Conservation (phyloP, 495 filamentous ascomycete genomes). For the Schizothecium vesticola region DNA sequence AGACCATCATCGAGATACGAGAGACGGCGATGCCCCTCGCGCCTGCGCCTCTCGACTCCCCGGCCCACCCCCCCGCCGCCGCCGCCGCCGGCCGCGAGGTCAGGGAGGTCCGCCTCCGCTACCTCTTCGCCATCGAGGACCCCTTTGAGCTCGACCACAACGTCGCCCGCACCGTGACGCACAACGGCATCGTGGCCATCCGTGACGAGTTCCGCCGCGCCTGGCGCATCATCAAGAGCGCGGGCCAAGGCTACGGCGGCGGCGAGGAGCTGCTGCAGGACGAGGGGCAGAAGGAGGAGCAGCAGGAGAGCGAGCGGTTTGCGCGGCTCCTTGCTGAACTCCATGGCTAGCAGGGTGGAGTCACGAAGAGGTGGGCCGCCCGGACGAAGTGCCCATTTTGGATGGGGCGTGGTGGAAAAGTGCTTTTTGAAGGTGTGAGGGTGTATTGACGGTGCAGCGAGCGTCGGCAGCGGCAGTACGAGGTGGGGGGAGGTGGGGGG, state of each 20-base stretch:
- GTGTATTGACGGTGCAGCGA: neutral
- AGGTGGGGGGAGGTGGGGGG: no score
- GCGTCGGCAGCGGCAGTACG: no score
- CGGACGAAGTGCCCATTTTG: no score
- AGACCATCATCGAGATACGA: constrained; percentile 41
- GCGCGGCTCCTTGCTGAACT: constrained; percentile 34
- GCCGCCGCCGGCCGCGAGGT: constrained; percentile 26
- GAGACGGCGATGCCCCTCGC: constrained; percentile 8
- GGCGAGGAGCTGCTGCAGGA: constrained; percentile 39
- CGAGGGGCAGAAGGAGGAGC: constrained; percentile 18
- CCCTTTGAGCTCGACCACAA: constrained; percentile 82
- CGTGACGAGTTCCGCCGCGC: constrained; percentile 75
- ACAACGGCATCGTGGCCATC: constrained; percentile 67
- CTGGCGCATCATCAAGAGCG: constrained; percentile 53
- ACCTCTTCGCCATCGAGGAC: constrained; percentile 81
- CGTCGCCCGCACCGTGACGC: constrained; percentile 73
- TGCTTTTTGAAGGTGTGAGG: neutral
- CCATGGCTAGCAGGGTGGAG: constrained; percentile 24
- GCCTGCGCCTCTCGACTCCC: constrained; percentile 4
- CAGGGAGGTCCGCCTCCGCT: constrained; percentile 68
- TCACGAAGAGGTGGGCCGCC: neutral
- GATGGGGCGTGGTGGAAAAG: neutral
- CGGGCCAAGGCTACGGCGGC: constrained; percentile 18
- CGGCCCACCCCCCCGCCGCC: neutral
- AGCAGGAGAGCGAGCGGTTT: constrained; percentile 30